These are phyloP conservation scores for Rhizopus arrhizus DNA, from an alignment of 371 early-diverging fungal genomes.

Conservation along the genomic window DNA sequence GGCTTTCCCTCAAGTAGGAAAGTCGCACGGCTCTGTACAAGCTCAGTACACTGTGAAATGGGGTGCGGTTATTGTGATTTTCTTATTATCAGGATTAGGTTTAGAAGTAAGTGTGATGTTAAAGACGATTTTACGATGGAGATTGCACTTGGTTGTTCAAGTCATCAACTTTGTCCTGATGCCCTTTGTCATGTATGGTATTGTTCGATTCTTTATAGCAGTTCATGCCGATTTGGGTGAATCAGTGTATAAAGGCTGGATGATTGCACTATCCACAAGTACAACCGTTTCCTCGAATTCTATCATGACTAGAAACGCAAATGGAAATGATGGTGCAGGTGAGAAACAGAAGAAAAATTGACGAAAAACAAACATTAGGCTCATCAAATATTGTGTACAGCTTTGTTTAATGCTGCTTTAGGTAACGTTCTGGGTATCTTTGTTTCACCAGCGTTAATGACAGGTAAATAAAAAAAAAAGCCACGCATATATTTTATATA, in stretches of 20 bases:
- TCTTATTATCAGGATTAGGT: constrained; percentile 71
- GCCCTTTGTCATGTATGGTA: constrained; percentile 64
- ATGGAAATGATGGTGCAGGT: constrained; percentile 67
- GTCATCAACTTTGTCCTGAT: constrained; percentile 62
- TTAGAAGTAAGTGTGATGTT: constrained; percentile 66
- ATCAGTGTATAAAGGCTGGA: constrained; percentile 64
- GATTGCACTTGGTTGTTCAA: constrained; percentile 69
- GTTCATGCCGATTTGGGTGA: constrained; percentile 52
- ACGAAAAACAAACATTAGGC: not conserved
- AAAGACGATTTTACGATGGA: constrained; percentile 59
- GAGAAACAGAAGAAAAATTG: not conserved
- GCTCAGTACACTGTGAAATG: constrained; percentile 73
- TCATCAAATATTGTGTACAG: constrained; percentile 16
- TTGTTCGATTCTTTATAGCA: constrained; percentile 54
- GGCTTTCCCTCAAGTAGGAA: constrained; percentile 66
- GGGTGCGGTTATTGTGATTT: constrained; percentile 68
- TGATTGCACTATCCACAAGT: constrained; percentile 70
- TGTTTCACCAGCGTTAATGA: constrained; percentile 68
- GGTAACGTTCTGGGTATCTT: constrained; percentile 74
- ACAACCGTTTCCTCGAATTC: constrained; percentile 82
- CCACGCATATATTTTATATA: not conserved
- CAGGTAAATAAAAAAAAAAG: constrained; percentile 27
- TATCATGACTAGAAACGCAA: constrained; percentile 74
- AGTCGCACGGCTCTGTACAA: constrained; percentile 59
- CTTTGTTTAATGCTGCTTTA: constrained; percentile 71